phyloP scores from a whole-genome alignment of 2,329 filamentous ascomycete species.

The Gaeumannomyces tritici region DNA sequence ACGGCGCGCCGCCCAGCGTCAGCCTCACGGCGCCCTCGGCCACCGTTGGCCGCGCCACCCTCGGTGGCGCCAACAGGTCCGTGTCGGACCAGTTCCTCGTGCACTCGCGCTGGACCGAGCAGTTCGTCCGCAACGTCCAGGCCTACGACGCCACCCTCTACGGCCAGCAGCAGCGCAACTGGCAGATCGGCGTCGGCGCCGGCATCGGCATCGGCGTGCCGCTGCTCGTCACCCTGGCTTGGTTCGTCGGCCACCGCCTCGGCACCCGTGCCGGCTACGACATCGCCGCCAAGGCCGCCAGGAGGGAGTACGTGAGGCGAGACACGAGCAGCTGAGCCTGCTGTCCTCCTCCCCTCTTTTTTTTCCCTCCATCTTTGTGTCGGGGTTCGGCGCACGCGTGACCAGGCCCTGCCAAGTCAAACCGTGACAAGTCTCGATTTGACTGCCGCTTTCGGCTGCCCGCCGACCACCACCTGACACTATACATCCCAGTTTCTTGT shows the following conservation, averaged over 20 bases:
- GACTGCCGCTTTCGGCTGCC: neutral
- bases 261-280: constrained; percentile 3
- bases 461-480: neutral
- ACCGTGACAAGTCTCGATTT: neutral
- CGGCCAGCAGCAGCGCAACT: constrained; percentile 5
- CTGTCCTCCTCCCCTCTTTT: neutral
- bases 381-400: too few species aligned
- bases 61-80: neutral
- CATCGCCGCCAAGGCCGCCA: constrained; percentile 1
- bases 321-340: neutral
- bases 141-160: constrained; percentile 1
- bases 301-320: neutral
- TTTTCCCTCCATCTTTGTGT: neutral
- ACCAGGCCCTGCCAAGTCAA: neutral
- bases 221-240: neutral
- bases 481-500: neutral
- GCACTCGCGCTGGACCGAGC: constrained; percentile 3
- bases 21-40: neutral
- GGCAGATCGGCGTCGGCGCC: constrained; percentile 4
- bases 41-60: neutral
- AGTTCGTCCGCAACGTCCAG: constrained; percentile 1
- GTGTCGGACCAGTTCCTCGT: constrained; percentile 4
- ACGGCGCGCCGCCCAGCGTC: too few species aligned
- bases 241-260: constrained; percentile 3
- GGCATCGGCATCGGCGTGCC: constrained; percentile 5